A percentile compares a stretch with the other conserved stretches of the same genome.
phyloP scores from a whole-genome alignment of 2,329 filamentous ascomycete species.

The Microcera coccophila region DNA sequence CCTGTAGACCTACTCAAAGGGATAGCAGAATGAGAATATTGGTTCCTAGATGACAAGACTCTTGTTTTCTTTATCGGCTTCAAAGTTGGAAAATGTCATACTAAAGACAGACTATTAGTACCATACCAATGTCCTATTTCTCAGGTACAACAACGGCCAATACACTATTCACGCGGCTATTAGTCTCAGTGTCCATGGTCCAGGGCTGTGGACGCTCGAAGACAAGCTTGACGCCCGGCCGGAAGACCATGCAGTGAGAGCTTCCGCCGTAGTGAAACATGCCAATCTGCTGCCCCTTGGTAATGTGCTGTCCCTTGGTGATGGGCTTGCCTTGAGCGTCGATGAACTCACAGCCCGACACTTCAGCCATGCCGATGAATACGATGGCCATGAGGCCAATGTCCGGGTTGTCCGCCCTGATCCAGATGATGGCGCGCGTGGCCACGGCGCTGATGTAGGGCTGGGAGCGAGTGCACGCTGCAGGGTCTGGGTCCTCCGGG shows the following conservation, averaged over 20 bases:
- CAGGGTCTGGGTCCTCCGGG: constrained; percentile 15
- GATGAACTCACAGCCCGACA: neutral
- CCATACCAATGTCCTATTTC: too few relatives aligned
- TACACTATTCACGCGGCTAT: neutral
- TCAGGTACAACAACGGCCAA: neutral
- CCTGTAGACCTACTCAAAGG: too few relatives aligned
- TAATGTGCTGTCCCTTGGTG: neutral
- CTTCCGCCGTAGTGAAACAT: neutral
- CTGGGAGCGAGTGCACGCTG: constrained; percentile 41
- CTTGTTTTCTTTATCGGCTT: too few relatives aligned
- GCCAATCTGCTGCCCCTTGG: too few relatives aligned
- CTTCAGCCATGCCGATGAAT: neutral
- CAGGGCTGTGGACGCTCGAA: neutral
- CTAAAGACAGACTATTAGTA: too few relatives aligned
- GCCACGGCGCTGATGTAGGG: constrained; percentile 61
- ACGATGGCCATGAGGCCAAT: neutral
- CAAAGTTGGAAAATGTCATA: too few relatives aligned
- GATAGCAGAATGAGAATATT: too few relatives aligned
- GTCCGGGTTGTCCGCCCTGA: constrained; percentile 60
- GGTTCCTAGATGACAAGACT: too few relatives aligned
- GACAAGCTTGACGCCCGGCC: neutral
- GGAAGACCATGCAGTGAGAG: neutral
- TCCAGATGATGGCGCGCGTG: constrained; percentile 62
- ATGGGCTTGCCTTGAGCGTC: neutral
- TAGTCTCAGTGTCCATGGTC: neutral